Percentiles rank a stretch among this genome's conserved stretches.
Conservation (phyloP, 1,284 basidiomycete species). For the Trichosporon sp. region DNA sequence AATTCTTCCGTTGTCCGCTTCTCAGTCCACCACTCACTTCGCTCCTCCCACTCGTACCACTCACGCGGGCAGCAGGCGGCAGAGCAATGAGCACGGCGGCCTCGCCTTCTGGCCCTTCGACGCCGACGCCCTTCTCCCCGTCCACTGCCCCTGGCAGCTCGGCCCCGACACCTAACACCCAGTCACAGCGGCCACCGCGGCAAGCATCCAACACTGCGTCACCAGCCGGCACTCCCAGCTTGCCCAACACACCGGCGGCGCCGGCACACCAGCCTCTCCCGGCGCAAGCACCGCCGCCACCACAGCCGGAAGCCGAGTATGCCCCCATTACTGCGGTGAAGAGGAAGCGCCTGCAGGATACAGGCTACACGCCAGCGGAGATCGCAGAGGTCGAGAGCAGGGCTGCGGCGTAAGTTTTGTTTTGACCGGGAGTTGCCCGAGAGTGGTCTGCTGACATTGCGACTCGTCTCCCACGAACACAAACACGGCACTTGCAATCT, state of each 20-base stretch:
- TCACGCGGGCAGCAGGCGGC: background rate
- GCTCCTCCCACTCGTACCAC: background rate
- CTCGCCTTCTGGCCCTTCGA: slow-evolving; percentile 2
- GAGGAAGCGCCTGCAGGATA: slow-evolving; percentile 15
- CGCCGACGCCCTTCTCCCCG: background rate
- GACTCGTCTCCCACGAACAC: background rate
- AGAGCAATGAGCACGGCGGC: slow-evolving; percentile 1
- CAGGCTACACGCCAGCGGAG: slow-evolving; percentile 11
- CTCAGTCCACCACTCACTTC: background rate
- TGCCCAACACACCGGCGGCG: background rate
- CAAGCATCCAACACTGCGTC: background rate
- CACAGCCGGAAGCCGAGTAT: background rate
- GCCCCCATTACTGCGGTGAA: background rate
- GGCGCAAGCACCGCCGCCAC: background rate
- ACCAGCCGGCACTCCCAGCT: background rate
- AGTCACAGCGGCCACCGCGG: background rate
- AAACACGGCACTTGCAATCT: background rate
- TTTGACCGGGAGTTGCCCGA: background rate
- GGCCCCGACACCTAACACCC: background rate
- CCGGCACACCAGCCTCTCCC: background rate
- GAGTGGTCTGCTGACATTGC: slow-evolving; percentile 3
- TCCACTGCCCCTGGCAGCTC: background rate
- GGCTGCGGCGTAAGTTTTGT: slow-evolving; percentile 14
- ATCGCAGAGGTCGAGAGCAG: slow-evolving; percentile 15
- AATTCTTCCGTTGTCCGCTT: slow-evolving; percentile 3